Conservation (phyloP, 2,329 filamentous ascomycete species). For the Epichloe brachyelytri region DNA sequence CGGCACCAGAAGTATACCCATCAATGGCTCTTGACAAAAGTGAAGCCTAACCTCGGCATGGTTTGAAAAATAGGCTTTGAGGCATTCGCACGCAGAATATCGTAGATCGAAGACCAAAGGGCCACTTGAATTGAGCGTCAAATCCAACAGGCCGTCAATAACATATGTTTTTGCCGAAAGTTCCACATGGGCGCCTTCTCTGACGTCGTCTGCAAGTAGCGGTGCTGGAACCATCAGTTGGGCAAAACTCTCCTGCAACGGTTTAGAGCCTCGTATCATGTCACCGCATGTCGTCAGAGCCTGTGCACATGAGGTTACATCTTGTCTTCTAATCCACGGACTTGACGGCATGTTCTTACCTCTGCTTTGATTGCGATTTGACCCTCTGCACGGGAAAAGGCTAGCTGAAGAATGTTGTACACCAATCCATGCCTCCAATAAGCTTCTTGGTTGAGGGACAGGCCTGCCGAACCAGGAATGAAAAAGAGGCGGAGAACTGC, state of each 20-base stretch:
- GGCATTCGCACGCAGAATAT: conserved; percentile 74
- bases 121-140: conserved; percentile 58
- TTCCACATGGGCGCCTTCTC: conserved; percentile 34
- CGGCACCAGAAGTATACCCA: conserved; percentile 62
- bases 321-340: not conserved
- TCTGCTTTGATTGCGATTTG: conserved; percentile 72
- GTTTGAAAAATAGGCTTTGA: conserved; percentile 82
- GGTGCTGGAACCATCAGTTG: conserved; percentile 65
- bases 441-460: conserved; percentile 68
- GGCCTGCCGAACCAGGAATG: conserved; percentile 65
- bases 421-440: conserved; percentile 77
- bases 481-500: conserved; percentile 81
- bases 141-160: conserved; percentile 81
- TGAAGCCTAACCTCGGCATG: conserved; percentile 73
- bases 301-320: conserved; percentile 24
- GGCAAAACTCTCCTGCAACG: conserved; percentile 79
- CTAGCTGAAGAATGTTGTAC: conserved; percentile 66
- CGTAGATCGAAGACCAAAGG: conserved; percentile 64
- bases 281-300: conserved; percentile 78
- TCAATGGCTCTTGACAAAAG: conserved; percentile 84
- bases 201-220: conserved; percentile 22
- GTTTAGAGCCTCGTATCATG: conserved; percentile 68
- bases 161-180: conserved; percentile 60
- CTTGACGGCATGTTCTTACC: conserved; percentile 29
- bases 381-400: conserved; percentile 56